These are phyloP conservation scores for Jacaranda copaia DNA, from an alignment of 257 asterid species.

Conservation along the genomic window DNA sequence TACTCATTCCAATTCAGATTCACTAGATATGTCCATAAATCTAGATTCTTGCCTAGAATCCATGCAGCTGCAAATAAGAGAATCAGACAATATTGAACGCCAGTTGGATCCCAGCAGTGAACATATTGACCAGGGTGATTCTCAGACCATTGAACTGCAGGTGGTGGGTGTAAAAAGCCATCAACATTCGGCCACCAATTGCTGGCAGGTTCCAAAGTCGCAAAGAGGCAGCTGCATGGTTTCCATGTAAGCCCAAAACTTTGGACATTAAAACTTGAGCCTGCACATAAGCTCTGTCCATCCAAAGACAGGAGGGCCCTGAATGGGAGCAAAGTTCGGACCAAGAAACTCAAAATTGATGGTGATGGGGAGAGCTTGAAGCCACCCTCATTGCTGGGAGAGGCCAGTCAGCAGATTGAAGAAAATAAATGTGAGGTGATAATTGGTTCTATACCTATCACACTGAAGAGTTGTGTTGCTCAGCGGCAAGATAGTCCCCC, in stretches of 20 bases:
- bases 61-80: slow-evolving; percentile 50
- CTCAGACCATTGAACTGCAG: slow-evolving; percentile 52
- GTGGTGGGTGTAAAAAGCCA: slow-evolving; percentile 45
- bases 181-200: slow-evolving; percentile 39
- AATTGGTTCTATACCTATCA: slow-evolving; percentile 82
- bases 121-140: slow-evolving; percentile 40
- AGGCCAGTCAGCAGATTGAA: slow-evolving; percentile 44
- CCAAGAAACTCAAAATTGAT: slow-evolving; percentile 65
- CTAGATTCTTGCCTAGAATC: slow-evolving; percentile 44
- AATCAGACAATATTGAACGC: slow-evolving; percentile 49
- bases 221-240: slow-evolving; percentile 61
- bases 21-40: slow-evolving; percentile 44
- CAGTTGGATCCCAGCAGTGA: slow-evolving; percentile 46
- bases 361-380: slow-evolving; percentile 48
- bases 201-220: slow-evolving; percentile 69
- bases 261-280: slow-evolving; percentile 60
- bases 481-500: slow-evolving; percentile 38
- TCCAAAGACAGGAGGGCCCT: slow-evolving; percentile 50
- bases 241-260: slow-evolving; percentile 49
- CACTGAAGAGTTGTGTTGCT: slow-evolving; percentile 46
- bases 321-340: slow-evolving; percentile 70
- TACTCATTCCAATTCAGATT: slow-evolving; percentile 49
- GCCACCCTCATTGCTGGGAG: slow-evolving; percentile 45
- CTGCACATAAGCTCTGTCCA: slow-evolving; percentile 55
- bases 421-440: slow-evolving; percentile 63